phyloP scores from a whole-genome alignment of 768 basidiomycete species.

The Tephrocybe rancida region DNA sequence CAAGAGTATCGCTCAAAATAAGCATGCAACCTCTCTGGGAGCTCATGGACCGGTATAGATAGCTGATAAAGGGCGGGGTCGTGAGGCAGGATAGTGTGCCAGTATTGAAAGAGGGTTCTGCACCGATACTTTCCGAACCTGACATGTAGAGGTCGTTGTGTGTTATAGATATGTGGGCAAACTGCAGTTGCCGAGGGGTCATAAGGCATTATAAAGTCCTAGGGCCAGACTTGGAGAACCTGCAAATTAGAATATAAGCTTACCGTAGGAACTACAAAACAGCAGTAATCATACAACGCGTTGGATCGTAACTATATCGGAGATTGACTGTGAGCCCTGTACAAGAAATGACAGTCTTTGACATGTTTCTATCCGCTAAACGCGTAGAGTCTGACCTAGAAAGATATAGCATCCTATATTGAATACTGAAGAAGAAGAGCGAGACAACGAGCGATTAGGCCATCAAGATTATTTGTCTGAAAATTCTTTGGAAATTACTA shows the following conservation, averaged over 20 bases:
- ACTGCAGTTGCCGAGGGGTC: background rate
- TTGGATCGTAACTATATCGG: slow-evolving; percentile 1
- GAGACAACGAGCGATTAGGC: background rate
- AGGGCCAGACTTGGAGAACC: slow-evolving; percentile 4
- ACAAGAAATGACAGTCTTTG: background rate
- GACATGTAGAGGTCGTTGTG: slow-evolving; percentile 8
- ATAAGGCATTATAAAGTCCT: slow-evolving; percentile 9
- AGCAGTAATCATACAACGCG: background rate
- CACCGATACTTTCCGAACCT: slow-evolving; percentile 17
- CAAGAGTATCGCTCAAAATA: background rate
- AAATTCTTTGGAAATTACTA: background rate
- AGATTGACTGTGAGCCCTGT: background rate
- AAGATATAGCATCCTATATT: background rate
- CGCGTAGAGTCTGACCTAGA: background rate
- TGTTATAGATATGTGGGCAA: slow-evolving; percentile 7
- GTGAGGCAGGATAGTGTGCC: slow-evolving; percentile 9
- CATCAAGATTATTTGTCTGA: background rate
- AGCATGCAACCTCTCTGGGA: slow-evolving; percentile 4
- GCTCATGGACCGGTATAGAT: background rate
- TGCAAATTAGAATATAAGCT: slow-evolving; percentile 5
- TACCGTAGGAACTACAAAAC: background rate
- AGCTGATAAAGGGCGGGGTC: background rate
- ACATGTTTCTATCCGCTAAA: background rate
- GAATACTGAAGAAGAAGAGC: background rate
- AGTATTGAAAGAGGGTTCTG: slow-evolving; percentile 12